Evolutionary conservation across 2,329 filamentous ascomycete species (phyloP).

Genomic region (Fusarium sp.): DNA sequence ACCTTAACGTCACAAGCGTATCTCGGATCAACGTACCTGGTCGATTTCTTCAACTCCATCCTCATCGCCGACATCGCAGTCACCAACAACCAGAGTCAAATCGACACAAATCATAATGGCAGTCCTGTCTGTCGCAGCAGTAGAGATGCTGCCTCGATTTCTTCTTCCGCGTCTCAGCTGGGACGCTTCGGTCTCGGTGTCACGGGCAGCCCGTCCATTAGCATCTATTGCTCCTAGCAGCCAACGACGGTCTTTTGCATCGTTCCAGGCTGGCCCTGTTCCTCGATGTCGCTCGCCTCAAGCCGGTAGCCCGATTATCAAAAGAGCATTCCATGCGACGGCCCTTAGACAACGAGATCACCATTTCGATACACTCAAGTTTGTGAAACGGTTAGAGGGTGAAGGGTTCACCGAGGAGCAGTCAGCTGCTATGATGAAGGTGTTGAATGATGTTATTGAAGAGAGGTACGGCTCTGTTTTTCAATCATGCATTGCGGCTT

Average conservation of each 20-base stretch:
- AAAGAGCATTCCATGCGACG: conserved; percentile 77
- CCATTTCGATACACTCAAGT: conserved; percentile 98
- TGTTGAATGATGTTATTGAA: conserved; percentile 95
- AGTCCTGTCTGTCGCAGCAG: conserved; percentile 46
- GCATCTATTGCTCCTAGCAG: conserved; percentile 29
- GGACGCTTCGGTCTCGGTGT: conserved; percentile 52
- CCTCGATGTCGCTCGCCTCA: conserved; percentile 21
- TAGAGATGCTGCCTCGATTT: conserved; percentile 64
- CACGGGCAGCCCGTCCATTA: conserved; percentile 42
- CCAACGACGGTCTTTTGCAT: conserved; percentile 40
- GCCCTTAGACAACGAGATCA: conserved; percentile 76
- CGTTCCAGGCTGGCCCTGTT: conserved; percentile 38
- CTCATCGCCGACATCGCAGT: conserved; percentile 23
- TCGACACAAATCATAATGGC: conserved; percentile 45
- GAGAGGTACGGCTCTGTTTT: conserved; percentile 72
- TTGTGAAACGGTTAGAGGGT: conserved; percentile 88
- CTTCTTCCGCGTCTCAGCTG: conserved; percentile 70
- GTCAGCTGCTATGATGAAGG: conserved; percentile 97
- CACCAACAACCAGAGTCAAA: conserved; percentile 4
- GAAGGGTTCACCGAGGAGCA: conserved; percentile 98
- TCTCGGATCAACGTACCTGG: conserved; percentile 15
- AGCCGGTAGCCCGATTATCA: conserved; percentile 43
- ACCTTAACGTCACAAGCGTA: conserved; percentile 40
- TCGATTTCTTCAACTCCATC: conserved; percentile 36
- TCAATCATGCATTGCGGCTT: background rate